phyloP scores from a whole-genome alignment of 805 yeast genomes.

The Saccharomycopsis capsularis region DNA sequence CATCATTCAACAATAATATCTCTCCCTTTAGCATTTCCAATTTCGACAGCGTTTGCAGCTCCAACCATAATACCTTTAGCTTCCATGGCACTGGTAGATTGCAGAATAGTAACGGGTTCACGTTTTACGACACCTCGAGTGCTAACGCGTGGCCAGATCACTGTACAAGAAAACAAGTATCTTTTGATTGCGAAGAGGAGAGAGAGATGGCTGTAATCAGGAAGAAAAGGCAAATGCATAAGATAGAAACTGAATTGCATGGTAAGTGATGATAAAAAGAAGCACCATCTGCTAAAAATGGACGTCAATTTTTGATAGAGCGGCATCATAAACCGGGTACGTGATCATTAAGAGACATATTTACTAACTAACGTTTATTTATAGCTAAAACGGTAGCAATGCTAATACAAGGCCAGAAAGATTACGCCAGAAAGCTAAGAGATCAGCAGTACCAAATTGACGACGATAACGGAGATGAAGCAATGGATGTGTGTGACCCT shows the following conservation, averaged over 20 bases:
- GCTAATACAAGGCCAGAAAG: constrained; percentile 11
- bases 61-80: too few species aligned
- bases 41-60: too few species aligned
- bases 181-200: background rate
- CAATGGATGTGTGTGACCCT: background rate
- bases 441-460: constrained; percentile 1
- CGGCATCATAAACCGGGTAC: background rate
- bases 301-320: background rate
- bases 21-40: too few species aligned
- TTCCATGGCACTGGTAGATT: too few species aligned
- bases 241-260: constrained; percentile 11
- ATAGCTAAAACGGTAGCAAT: constrained; percentile 16
- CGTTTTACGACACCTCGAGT: too few species aligned
- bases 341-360: background rate
- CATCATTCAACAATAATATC: too few species aligned
- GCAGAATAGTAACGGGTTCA: too few species aligned
- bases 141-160: too few species aligned
- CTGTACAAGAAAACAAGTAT: background rate
- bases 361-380: constrained; percentile 3
- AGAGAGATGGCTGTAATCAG: background rate
- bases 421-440: constrained; percentile 2
- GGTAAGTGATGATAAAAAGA: background rate
- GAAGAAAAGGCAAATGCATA: constrained; percentile 4
- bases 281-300: too few species aligned
- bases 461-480: background rate